Conservation (phyloP, 2,329 filamentous ascomycete genomes). For the Xylariales sp. region DNA sequence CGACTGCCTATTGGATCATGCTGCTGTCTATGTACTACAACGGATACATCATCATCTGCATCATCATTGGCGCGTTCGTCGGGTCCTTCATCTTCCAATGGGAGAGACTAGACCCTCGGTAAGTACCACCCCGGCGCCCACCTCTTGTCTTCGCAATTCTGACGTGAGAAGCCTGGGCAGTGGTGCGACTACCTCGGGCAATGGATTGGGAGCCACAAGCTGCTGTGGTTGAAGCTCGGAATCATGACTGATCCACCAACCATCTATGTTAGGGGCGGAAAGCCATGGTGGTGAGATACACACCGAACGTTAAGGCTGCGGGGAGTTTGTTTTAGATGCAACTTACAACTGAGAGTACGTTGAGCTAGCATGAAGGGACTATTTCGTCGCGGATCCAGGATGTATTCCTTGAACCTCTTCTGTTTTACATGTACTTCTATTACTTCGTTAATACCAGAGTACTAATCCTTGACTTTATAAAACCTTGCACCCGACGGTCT, state of each 20-base stretch:
- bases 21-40: constrained; percentile 71
- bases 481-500: background rate
- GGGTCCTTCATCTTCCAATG: constrained; percentile 81
- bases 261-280: background rate
- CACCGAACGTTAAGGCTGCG: background rate
- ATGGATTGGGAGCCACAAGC: constrained; percentile 36
- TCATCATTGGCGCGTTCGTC: constrained; percentile 80
- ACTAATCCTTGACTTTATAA: background rate
- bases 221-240: constrained; percentile 40
- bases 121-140: constrained; percentile 60
- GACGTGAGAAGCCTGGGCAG: constrained; percentile 4
- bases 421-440: background rate
- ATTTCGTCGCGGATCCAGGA: background rate
- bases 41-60: constrained; percentile 83
- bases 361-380: too few relatives aligned
- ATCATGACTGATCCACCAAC: background rate
- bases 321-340: too few relatives aligned
- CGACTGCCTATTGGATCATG: constrained; percentile 84
- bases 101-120: constrained; percentile 62
- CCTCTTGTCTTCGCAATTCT: background rate
- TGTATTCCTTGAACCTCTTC: background rate
- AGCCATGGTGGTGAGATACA: background rate
- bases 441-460: background rate
- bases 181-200: background rate
- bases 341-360: background rate